Evolutionary conservation across 768 basidiomycete species (phyloP).

Genomic region (Cantharellus anzutake): DNA sequence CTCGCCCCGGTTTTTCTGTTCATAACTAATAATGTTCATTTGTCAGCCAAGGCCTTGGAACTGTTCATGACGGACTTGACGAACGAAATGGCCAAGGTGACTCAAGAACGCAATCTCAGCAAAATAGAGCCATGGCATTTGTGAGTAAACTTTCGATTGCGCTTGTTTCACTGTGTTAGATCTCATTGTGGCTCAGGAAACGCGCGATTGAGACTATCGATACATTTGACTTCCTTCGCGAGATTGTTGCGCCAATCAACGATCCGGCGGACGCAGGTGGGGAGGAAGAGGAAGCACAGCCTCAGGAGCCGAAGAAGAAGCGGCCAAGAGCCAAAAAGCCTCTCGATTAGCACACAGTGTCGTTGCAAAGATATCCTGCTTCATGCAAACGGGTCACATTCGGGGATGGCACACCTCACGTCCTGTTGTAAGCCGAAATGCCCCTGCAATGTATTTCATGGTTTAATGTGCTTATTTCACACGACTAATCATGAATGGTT

Average conservation of each 20-base stretch:
- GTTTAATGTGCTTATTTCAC: too few relatives aligned
- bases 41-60: constrained; percentile 78
- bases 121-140: constrained; percentile 87
- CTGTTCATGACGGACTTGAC: constrained; percentile 75
- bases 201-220: constrained; percentile 76
- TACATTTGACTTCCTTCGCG: constrained; percentile 86
- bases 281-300: neutral
- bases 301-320: neutral
- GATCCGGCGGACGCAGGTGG: constrained; percentile 74
- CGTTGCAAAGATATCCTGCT: too few relatives aligned
- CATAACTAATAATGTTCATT: neutral
- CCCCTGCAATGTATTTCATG: too few relatives aligned
- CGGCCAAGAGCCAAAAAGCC: neutral
- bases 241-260: constrained; percentile 68
- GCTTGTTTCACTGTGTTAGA: neutral
- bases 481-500: too few relatives aligned
- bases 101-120: constrained; percentile 57
- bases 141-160: constrained; percentile 29
- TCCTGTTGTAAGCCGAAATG: too few relatives aligned
- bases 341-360: too few relatives aligned
- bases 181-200: constrained; percentile 35
- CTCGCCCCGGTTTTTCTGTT: neutral
- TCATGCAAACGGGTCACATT: too few relatives aligned
- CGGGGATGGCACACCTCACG: too few relatives aligned
- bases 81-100: constrained; percentile 65